Conservation (phyloP, 2,329 filamentous ascomycete genomes). For the Cryoendolithus antarcticus region DNA sequence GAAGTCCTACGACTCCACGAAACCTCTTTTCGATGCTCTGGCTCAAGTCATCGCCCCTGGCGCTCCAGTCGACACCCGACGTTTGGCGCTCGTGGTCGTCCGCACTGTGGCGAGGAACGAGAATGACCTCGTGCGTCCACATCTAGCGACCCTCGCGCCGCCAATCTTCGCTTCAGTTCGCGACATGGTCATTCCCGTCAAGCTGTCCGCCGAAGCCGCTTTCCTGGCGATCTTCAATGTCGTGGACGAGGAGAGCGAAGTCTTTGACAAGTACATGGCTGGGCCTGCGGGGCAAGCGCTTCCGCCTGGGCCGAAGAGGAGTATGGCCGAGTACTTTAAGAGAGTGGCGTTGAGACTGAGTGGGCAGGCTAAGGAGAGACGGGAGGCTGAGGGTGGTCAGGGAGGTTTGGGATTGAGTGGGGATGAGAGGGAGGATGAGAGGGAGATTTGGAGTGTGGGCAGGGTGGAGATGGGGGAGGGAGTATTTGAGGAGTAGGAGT, state of each 20-base stretch:
- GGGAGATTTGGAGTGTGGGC: constrained; percentile 90
- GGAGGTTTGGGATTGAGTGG: constrained; percentile 76
- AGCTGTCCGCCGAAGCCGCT: constrained; percentile 85
- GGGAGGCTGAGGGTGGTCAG: constrained; percentile 79
- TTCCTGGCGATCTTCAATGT: constrained; percentile 87
- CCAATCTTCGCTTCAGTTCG: constrained; percentile 82
- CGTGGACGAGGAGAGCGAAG: constrained; percentile 68
- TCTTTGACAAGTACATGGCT: constrained; percentile 85
- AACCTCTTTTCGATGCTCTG: constrained; percentile 68
- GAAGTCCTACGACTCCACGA: constrained; percentile 63
- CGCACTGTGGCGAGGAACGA: constrained; percentile 73
- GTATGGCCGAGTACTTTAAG: constrained; percentile 97
- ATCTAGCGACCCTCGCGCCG: constrained; percentile 64
- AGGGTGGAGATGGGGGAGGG: constrained; percentile 67
- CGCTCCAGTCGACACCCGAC: constrained; percentile 67
- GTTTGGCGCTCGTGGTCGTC: constrained; percentile 73
- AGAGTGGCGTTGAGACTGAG: constrained; percentile 74
- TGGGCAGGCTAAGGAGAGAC: constrained; percentile 76
- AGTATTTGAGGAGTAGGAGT: constrained; percentile 7
- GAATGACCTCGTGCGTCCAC: constrained; percentile 68
- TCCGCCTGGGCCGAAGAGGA: constrained; percentile 62
- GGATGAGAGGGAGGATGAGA: constrained; percentile 89
- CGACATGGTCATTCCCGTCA: constrained; percentile 86
- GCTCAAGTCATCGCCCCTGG: constrained; percentile 65
- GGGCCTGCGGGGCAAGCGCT: constrained; percentile 53